Percentiles rank a stretch among this genome's conserved stretches.
These are phyloP conservation scores for Arthrobotrys sphaeroides DNA, from an alignment of 2,329 filamentous ascomycete species.

Conservation along the genomic window DNA sequence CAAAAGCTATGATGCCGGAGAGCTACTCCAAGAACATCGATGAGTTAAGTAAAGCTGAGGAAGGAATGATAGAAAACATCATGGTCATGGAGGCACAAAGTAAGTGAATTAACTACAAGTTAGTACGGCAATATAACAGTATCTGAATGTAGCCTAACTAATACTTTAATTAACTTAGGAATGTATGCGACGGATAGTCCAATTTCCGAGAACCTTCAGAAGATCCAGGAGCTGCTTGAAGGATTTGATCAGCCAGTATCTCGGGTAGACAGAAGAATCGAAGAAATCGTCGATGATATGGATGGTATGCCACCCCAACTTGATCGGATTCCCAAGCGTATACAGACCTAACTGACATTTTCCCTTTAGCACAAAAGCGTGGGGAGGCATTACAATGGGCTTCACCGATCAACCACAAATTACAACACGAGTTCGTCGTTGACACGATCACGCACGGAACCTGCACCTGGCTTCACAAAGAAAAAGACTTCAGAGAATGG, in stretches of 20 bases:
- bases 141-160: too few relatives aligned
- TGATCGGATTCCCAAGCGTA: neutral
- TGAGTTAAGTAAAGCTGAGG: neutral
- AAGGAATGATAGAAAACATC: neutral
- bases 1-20: neutral
- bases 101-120: neutral
- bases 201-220: neutral
- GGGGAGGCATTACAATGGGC: constrained; percentile 57
- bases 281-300: constrained; percentile 30
- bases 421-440: constrained; percentile 53
- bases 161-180: too few relatives aligned
- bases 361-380: constrained; percentile 22
- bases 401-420: constrained; percentile 55
- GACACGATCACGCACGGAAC: constrained; percentile 50
- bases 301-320: constrained; percentile 26
- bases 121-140: neutral
- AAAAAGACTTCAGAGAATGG: constrained; percentile 54
- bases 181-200: neutral
- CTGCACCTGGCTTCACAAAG: constrained; percentile 55
- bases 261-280: constrained; percentile 51
- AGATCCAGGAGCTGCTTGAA: constrained; percentile 52
- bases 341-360: neutral
- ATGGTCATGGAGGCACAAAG: neutral
- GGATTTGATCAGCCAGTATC: constrained; percentile 51
- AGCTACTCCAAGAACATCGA: neutral